A percentile compares a stretch with the other conserved stretches of the same genome.
Conservation (phyloP, 495 filamentous ascomycete species). For the Podospora sp. region DNA sequence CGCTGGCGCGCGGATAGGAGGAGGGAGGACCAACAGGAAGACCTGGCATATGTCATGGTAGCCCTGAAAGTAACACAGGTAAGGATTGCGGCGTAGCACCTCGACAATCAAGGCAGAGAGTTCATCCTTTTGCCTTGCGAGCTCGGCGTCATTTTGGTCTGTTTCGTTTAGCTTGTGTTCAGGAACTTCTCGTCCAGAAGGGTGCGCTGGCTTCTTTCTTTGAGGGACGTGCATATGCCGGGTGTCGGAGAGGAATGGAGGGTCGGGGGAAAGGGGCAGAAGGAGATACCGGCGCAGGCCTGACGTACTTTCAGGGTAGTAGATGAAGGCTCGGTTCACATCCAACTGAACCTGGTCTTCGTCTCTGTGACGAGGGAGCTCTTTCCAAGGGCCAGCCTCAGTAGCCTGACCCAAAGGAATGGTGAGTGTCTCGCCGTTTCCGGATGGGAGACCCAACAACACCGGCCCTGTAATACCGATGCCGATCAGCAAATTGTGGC, state of each 20-base stretch:
- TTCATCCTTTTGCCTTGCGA: conserved; percentile 66
- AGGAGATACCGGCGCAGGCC: background rate
- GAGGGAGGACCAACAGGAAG: conserved; percentile 77
- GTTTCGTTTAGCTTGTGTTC: conserved; percentile 13
- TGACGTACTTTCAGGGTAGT: conserved; percentile 78
- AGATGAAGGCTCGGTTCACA: conserved; percentile 94
- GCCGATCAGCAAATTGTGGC: background rate
- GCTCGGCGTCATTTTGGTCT: conserved; percentile 58
- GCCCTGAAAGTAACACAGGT: conserved; percentile 95
- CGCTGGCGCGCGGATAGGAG: conserved; percentile 51
- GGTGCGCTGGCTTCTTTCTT: background rate
- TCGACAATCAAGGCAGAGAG: conserved; percentile 75
- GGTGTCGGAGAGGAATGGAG: background rate
- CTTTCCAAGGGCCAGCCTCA: conserved; percentile 49
- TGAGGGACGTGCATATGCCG: background rate
- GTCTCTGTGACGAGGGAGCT: conserved; percentile 70
- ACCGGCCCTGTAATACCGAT: conserved; percentile 65
- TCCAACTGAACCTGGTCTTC: conserved; percentile 89
- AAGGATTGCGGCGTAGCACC: conserved; percentile 76
- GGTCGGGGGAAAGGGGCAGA: conserved; percentile 12
- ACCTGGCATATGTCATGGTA: conserved; percentile 99
- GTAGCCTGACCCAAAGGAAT: conserved; percentile 17
- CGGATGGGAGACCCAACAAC: conserved; percentile 61
- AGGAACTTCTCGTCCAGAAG: no score
- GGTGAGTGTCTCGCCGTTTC: conserved; percentile 17